Percentiles rank a stretch among this genome's conserved stretches.
These are phyloP conservation scores for Candida chilensis DNA, from an alignment of 805 yeast genomes.

Conservation along the genomic window DNA sequence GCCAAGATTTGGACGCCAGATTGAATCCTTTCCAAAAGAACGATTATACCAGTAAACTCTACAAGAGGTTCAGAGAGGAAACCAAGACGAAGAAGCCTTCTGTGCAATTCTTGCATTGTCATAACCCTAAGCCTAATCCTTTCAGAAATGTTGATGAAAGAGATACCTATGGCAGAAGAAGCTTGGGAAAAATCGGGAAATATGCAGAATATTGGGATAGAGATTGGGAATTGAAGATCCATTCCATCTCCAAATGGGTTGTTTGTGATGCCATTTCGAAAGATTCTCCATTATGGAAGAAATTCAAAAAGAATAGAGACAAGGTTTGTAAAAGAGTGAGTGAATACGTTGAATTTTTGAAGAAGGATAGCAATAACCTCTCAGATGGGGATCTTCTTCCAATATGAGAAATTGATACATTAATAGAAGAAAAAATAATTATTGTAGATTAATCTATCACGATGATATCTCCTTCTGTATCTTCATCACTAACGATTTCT, in stretches of 20 bases:
- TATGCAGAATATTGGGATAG: not conserved
- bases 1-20: constrained; percentile 15
- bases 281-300: too few species aligned
- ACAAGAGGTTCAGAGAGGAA: constrained; percentile 10
- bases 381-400: too few species aligned
- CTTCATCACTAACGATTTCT: too few species aligned
- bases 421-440: too few species aligned
- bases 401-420: too few species aligned
- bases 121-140: constrained; percentile 11
- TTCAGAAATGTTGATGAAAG: constrained; percentile 5
- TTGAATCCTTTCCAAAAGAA: constrained; percentile 19
- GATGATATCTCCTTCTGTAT: too few species aligned
- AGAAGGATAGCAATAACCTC: too few species aligned
- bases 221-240: constrained; percentile 1
- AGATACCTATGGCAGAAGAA: not conserved
- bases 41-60: constrained; percentile 12
- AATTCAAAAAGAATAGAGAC: constrained; percentile 4
- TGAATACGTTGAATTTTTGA: constrained; percentile 13
- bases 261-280: not conserved
- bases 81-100: constrained; percentile 7
- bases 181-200: not conserved
- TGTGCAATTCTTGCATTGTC: constrained; percentile 12
- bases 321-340: constrained; percentile 11
- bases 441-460: too few species aligned
- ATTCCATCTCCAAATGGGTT: not conserved